Evolutionary conservation across 441 rosid species (phyloP).

Genomic region (Aleurites moluccanus): DNA sequence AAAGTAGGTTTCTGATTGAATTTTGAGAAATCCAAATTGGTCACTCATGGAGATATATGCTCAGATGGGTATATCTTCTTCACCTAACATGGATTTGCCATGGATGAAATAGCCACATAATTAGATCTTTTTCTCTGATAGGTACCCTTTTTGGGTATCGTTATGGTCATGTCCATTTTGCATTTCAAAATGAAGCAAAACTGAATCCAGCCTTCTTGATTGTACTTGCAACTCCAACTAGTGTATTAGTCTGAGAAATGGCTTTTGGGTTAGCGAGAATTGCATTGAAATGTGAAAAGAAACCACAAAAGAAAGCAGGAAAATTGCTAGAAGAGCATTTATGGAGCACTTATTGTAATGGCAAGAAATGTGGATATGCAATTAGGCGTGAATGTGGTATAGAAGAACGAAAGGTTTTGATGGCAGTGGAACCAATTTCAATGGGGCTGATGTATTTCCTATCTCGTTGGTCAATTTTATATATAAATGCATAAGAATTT

Average conservation of each 20-base stretch:
- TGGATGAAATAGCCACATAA: no score
- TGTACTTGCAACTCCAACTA: slow-evolving; percentile 82
- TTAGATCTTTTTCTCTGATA: no score
- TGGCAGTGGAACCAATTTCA: slow-evolving; percentile 79
- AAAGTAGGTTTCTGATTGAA: no score
- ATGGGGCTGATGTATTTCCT: slow-evolving; percentile 99
- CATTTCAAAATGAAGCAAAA: slow-evolving; percentile 72
- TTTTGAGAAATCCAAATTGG: no score
- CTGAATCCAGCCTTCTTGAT: slow-evolving; percentile 70
- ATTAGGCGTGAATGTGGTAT: slow-evolving; percentile 64
- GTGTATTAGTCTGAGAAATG: slow-evolving; percentile 80
- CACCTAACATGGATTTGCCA: no score
- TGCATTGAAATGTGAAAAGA: slow-evolving; percentile 79
- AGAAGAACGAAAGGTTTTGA: slow-evolving; percentile 68
- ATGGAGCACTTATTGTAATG: slow-evolving; percentile 95
- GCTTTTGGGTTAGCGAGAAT: slow-evolving; percentile 90
- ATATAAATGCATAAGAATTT: no score
- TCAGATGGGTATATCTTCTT: no score
- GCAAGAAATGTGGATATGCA: slow-evolving; percentile 85
- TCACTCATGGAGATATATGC: no score
- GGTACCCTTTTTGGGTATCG: slow-evolving; percentile 90
- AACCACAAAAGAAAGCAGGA: slow-evolving; percentile 37
- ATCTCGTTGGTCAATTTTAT: no score
- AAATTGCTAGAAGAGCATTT: slow-evolving; percentile 75
- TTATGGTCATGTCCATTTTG: slow-evolving; percentile 86